Base-by-base conservation (phyloP, 441 rosid genomes). In the Adansonia madagascariensis region DNA sequence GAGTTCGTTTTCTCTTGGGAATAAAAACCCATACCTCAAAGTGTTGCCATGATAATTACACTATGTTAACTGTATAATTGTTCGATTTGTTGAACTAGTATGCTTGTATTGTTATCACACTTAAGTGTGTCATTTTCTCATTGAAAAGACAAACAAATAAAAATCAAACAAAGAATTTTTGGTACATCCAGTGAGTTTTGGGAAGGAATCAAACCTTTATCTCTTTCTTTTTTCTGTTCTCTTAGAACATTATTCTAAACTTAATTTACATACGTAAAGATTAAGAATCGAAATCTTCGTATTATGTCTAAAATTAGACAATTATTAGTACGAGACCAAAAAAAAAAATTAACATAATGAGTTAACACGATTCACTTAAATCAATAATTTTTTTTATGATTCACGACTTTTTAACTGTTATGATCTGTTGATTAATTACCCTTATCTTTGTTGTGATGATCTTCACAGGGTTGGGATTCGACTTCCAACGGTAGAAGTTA, bases 401-500 rank as follows among this genome's bases (percentile, higher is more conserved):
- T 41, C 7, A 41, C 44, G 17, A 53, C 3, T 3, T 53, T 15
- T 53, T 31, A 50, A n/a, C n/a, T 1, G 31, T 22, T 24, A 6
- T 55, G 35, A 31, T 31, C 22, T 24, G 3, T 10, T 11, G 20
- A 24, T 11, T 61, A 24, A 12, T 11, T 24, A 31, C 18, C 52
- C 15, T 17, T 2, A 10, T n/a, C n/a, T 39, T 9, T 0, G 1
- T 22, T 57, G 27, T n/a, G 57, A 15, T 52, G 10, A 31, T 0
- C 17, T 14, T 47, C 15, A 77, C 75, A 79, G 95, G 65, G 90
- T 91, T 1, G 91, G 89, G 17, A 91, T 89, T 18, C 60, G 35
- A 7, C 94, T 89, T 78, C 93, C 93, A 1, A 87, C 86, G 0
- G 93, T 91, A 17, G 90, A 89, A 78, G 90, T 89, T 6, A 78